phyloP scores from a whole-genome alignment of 1,284 basidiomycete species.

The Cutaneotrichosporon daszewskae region DNA sequence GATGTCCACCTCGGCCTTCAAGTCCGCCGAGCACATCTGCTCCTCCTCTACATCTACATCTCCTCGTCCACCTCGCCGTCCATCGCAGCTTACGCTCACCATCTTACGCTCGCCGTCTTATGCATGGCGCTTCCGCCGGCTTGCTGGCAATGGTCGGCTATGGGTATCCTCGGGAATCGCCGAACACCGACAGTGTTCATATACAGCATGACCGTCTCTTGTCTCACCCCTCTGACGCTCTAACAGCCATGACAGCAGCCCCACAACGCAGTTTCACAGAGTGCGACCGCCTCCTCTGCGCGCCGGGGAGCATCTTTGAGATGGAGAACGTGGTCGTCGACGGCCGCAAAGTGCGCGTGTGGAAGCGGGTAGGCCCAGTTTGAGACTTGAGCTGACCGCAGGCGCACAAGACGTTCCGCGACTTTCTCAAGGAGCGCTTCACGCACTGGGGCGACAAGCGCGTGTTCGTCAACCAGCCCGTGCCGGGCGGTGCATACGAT shows the following conservation, averaged over 20 bases:
- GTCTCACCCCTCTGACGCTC: too few species aligned
- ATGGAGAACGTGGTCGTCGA: constrained; percentile 27
- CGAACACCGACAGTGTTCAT: too few species aligned
- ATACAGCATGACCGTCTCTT: too few species aligned
- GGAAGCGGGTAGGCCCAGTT: constrained; percentile 34
- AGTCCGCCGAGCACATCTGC: too few species aligned
- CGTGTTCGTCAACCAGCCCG: constrained; percentile 21
- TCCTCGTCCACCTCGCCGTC: too few species aligned
- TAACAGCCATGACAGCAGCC: not conserved
- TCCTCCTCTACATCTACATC: too few species aligned
- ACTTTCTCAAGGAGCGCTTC: constrained; percentile 24
- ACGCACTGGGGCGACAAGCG: constrained; percentile 20
- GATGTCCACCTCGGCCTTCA: too few species aligned
- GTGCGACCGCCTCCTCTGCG: constrained; percentile 6
- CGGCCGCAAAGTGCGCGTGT: constrained; percentile 25
- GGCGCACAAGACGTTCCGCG: constrained; percentile 34
- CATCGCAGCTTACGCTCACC: too few species aligned
- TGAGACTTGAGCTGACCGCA: constrained; percentile 5
- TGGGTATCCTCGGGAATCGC: too few species aligned
- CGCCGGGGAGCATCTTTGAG: constrained; percentile 34
- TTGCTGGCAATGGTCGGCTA: too few species aligned
- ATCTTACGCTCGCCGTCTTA: too few species aligned
- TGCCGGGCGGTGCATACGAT: constrained; percentile 5
- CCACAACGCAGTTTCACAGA: constrained; percentile 5
- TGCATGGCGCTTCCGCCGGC: too few species aligned